A percentile compares a stretch with the other conserved stretches of the same genome.
These are phyloP conservation scores for Boletus holoroseus DNA, from an alignment of 1,284 basidiomycete species.

Conservation along the genomic window DNA sequence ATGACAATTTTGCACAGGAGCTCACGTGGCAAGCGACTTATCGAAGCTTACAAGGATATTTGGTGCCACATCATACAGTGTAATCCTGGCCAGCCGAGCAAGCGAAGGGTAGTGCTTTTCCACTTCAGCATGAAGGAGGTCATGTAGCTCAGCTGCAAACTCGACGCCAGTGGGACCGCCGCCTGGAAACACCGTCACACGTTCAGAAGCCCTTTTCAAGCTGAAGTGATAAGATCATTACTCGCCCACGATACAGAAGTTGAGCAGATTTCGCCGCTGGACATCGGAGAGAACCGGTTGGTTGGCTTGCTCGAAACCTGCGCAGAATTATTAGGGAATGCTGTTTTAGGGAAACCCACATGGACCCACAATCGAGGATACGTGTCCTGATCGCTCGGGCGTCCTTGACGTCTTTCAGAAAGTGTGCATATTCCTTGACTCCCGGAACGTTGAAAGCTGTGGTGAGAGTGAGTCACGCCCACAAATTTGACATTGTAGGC, in stretches of 20 bases:
- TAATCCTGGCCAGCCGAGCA: constrained; percentile 61
- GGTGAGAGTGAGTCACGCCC: constrained; percentile 2
- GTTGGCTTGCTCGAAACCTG: constrained; percentile 76
- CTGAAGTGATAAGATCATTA: constrained; percentile 14
- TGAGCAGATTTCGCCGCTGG: constrained; percentile 62
- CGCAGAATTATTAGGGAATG: not conserved
- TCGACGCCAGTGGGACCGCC: constrained; percentile 78
- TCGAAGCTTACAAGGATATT: constrained; percentile 81
- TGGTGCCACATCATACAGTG: constrained; percentile 76
- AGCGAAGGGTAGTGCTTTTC: constrained; percentile 59
- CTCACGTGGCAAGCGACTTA: constrained; percentile 58
- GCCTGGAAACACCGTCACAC: constrained; percentile 34
- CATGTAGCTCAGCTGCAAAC: constrained; percentile 82
- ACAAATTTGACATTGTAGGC: not conserved
- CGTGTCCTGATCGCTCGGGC: constrained; percentile 74
- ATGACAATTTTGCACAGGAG: constrained; percentile 6
- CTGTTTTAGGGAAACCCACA: not conserved
- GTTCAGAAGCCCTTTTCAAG: constrained; percentile 2
- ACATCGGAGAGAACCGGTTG: constrained; percentile 64
- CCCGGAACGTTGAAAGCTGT: constrained; percentile 60
- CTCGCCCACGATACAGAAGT: constrained; percentile 76
- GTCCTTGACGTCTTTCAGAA: constrained; percentile 79
- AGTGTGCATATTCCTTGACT: constrained; percentile 74
- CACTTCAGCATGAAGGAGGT: constrained; percentile 77
- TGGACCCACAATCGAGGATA: constrained; percentile 61